A percentile compares a stretch with the other conserved stretches of the same genome.
phyloP scores from a whole-genome alignment of 106 monocot species.

The Hemerocallis citrina region DNA sequence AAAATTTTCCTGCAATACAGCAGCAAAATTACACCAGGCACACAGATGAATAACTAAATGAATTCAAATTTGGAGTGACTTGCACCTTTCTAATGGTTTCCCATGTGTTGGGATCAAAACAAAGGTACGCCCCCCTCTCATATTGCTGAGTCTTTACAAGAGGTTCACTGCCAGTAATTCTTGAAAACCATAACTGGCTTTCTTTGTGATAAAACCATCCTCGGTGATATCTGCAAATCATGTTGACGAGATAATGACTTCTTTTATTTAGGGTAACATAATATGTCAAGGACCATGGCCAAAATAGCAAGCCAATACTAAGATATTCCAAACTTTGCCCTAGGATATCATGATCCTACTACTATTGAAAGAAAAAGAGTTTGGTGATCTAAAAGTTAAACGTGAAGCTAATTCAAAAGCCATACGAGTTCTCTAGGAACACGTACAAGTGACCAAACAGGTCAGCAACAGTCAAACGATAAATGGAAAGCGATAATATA shows the following conservation, averaged over 20 bases:
- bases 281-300: too few relatives aligned
- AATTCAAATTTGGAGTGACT: background rate
- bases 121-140: conserved; percentile 76
- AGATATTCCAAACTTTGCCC: too few relatives aligned
- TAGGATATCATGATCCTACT: too few relatives aligned
- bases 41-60: too few relatives aligned
- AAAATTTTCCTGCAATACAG: conserved; percentile 57
- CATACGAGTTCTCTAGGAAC: too few relatives aligned
- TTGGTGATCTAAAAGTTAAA: too few relatives aligned
- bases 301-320: too few relatives aligned
- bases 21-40: background rate
- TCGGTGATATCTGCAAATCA: conserved; percentile 32
- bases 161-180: conserved; percentile 62
- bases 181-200: conserved; percentile 57
- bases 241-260: too few relatives aligned
- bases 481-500: background rate
- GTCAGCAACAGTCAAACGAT: background rate
- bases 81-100: conserved; percentile 65
- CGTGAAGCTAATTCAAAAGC: too few relatives aligned
- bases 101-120: conserved; percentile 75
- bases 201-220: conserved; percentile 92
- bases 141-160: conserved; percentile 61
- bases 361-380: too few relatives aligned
- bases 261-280: too few relatives aligned
- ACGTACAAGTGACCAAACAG: background rate